These are phyloP conservation scores for Streptanthus diversifolius DNA, from an alignment of 345 rosid genomes.

Conservation along the genomic window DNA sequence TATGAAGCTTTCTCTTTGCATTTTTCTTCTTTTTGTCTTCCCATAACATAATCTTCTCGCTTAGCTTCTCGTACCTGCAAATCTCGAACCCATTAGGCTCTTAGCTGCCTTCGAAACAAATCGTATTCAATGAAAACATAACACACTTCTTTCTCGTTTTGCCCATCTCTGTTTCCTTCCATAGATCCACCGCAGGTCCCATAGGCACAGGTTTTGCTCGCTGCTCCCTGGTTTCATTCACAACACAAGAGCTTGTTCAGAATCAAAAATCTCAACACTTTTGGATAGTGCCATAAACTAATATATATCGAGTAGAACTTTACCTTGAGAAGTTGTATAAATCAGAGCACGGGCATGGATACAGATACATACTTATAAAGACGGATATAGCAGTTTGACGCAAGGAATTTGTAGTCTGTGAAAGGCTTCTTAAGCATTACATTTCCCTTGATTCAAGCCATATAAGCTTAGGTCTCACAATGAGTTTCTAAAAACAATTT, in stretches of 20 bases:
- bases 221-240: slow-evolving; percentile 5
- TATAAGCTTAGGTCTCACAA: not conserved
- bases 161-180: slow-evolving; percentile 56
- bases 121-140: not conserved
- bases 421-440: slow-evolving; percentile 24
- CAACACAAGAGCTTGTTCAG: slow-evolving; percentile 3
- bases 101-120: not conserved
- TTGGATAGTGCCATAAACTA: not conserved
- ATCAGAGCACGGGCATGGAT: not conserved
- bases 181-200: slow-evolving; percentile 42
- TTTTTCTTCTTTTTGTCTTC: slow-evolving; percentile 54
- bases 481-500: slow-evolving; percentile 2
- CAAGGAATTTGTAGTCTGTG: slow-evolving; percentile 28
- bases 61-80: slow-evolving; percentile 53
- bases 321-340: not conserved
- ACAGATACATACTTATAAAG: not conserved
- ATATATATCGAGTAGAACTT: not conserved
- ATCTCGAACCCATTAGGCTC: slow-evolving; percentile 11
- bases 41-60: slow-evolving; percentile 50
- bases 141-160: slow-evolving; percentile 50
- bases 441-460: slow-evolving; percentile 26
- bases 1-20: slow-evolving; percentile 47
- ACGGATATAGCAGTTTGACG: not conserved
- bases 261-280: not conserved
- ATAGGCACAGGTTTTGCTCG: not conserved